Conservation (phyloP, 306 rosid species). For the Cicer yamashitae region DNA sequence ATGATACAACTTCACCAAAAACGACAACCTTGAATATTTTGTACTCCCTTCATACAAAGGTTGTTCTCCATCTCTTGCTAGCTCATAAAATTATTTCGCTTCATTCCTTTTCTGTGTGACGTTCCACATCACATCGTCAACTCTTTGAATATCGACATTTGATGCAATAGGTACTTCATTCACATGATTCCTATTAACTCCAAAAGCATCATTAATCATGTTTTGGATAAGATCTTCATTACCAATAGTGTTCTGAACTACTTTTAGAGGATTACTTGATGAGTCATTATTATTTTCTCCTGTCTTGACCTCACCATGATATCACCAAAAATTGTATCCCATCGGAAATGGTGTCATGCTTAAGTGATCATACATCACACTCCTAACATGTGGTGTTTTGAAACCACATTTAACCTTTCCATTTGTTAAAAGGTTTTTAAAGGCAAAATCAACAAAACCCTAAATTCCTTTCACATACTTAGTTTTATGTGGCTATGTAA, state of each 20-base stretch:
- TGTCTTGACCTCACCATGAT: neutral
- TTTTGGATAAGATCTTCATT: neutral
- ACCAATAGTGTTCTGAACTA: neutral
- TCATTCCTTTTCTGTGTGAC: no score
- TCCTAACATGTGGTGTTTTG: neutral
- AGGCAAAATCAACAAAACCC: no score
- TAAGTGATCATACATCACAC: neutral
- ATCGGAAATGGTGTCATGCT: neutral
- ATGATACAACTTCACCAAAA: no score
- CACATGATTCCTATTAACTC: neutral
- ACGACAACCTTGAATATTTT: no score
- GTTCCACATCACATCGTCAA: no score
- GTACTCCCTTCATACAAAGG: no score
- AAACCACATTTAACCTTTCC: neutral
- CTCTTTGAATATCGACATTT: neutral
- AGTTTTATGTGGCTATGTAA: no score
- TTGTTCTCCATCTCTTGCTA: no score
- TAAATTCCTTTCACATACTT: no score
- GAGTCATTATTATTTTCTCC: neutral
- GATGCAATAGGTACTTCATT: neutral
- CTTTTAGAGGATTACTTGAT: neutral
- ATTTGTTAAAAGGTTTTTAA: no score
- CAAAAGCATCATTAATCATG: neutral
- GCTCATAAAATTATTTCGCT: no score
- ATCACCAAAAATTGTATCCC: neutral